Evolutionary conservation across 805 yeast genomes (phyloP).

Genomic region (Starmerella sirachaensis): DNA sequence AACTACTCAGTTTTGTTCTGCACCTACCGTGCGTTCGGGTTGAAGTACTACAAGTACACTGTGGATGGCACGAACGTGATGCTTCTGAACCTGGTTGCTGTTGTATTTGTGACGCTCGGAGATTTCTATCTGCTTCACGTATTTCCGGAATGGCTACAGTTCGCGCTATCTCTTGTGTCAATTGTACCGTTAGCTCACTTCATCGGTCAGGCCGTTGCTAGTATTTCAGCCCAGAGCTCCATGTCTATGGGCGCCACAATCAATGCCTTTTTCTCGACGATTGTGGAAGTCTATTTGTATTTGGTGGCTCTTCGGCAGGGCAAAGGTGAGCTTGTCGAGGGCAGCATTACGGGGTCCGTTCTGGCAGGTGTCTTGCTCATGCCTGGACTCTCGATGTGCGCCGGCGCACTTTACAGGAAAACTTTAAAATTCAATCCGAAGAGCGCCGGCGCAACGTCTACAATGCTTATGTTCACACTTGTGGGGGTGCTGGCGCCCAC

Average conservation of each 20-base stretch:
- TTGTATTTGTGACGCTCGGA: slow-evolving; percentile 70
- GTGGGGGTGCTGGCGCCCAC: slow-evolving; percentile 90
- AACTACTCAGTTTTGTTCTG: slow-evolving; percentile 49
- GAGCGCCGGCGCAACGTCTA: slow-evolving; percentile 93
- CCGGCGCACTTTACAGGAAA: slow-evolving; percentile 84
- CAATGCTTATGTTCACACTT: slow-evolving; percentile 84
- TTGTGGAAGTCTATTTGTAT: slow-evolving; percentile 85
- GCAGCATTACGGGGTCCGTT: slow-evolving; percentile 87
- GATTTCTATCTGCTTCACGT: slow-evolving; percentile 59
- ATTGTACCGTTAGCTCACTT: slow-evolving; percentile 91
- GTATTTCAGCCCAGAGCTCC: slow-evolving; percentile 94
- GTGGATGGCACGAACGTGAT: slow-evolving; percentile 93
- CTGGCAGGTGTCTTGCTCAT: slow-evolving; percentile 80
- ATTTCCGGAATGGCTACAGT: slow-evolving; percentile 42
- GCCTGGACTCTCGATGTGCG: slow-evolving; percentile 96
- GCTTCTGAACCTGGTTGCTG: slow-evolving; percentile 67
- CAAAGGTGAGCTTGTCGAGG: slow-evolving; percentile 86
- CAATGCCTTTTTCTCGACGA: slow-evolving; percentile 92
- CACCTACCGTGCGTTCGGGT: slow-evolving; percentile 84
- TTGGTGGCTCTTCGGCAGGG: slow-evolving; percentile 80
- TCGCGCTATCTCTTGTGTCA: slow-evolving; percentile 64
- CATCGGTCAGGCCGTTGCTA: slow-evolving; percentile 98
- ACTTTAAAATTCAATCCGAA: slow-evolving; percentile 93
- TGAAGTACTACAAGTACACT: slow-evolving; percentile 89
- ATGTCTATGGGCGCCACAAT: slow-evolving; percentile 99